phyloP scores from a whole-genome alignment of 768 basidiomycete genomes.

The Steccherinum ochraceum region DNA sequence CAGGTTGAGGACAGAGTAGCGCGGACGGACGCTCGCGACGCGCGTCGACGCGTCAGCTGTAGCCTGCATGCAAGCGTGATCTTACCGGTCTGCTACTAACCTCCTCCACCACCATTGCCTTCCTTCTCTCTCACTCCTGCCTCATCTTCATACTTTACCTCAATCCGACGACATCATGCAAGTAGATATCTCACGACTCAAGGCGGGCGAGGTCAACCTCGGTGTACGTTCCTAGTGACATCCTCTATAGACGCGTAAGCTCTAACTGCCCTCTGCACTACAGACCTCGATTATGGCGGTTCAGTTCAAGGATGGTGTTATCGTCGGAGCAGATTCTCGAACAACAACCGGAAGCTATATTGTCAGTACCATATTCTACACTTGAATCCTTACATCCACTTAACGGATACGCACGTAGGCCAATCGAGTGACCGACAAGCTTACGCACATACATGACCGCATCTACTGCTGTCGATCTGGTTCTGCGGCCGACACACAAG shows the following conservation, averaged over 20 bases:
- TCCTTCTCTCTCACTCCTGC: constrained; percentile 22
- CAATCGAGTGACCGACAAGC: constrained; percentile 97
- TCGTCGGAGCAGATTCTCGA: constrained; percentile 95
- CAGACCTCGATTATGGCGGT: constrained; percentile 99
- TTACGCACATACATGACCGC: constrained; percentile 93
- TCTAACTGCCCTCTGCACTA: neutral
- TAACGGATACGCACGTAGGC: constrained; percentile 43
- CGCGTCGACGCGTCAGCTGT: constrained; percentile 37
- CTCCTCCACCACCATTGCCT: constrained; percentile 9
- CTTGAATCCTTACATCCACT: neutral
- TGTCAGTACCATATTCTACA: constrained; percentile 48
- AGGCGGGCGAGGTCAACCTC: constrained; percentile 93
- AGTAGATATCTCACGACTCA: constrained; percentile 83
- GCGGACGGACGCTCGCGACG: constrained; percentile 15
- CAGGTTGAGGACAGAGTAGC: constrained; percentile 9
- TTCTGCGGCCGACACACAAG: constrained; percentile 96
- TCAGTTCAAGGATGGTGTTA: constrained; percentile 90
- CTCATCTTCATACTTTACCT: constrained; percentile 14
- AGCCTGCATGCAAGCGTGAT: too few relatives aligned
- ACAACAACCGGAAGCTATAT: constrained; percentile 97
- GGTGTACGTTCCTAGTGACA: constrained; percentile 57
- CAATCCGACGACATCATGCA: constrained; percentile 35
- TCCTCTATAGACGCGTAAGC: neutral
- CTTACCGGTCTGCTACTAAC: constrained; percentile 8
- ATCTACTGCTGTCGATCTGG: constrained; percentile 99